Base-by-base conservation (phyloP, 2,329 filamentous ascomycete genomes). In the Cadophora luteo-olivacea region DNA sequence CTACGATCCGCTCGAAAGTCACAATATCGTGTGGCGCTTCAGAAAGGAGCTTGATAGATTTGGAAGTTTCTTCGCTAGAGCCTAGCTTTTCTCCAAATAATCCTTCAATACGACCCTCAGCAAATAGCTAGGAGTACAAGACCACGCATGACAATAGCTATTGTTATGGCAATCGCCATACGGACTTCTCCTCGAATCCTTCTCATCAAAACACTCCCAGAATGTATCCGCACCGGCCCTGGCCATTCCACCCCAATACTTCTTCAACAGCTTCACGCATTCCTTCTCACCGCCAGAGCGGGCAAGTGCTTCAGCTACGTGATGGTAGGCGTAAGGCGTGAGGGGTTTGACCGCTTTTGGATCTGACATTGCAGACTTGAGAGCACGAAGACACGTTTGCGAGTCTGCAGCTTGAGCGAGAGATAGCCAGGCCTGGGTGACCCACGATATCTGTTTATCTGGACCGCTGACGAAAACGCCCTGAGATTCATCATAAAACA, bases 231-330 rank as follows among this genome's bases (percentile, higher is more conserved):
- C 77, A 1, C 77, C 78, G 29, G 74, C 76, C 24, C 65, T 70
- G 0, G 75, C 73, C 78, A 79, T 79, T 0, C 75, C 74, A 14
- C 78, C 78, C 78, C 78, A 79, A 68, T 78, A 78, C n/a, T 70
- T 75, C 60, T 29, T 65, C 70, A 77, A 76, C 68, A 77, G 76
- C 73, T 62, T 73, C 66, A 78, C 61, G 32, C 74, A 76, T 48
- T 77, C 71, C 11, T 75, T 72, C 22, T 73, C 71, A 14, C 72
- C 73, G 0, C 75, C 76, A 3, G 73, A 75, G 1, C 68, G 67
- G 4, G 76, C 65, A 16, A 79, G 71, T 11, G 75, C 72, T 36
- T 78, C 77, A 9, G 74, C 74, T 4, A 79, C 72, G 60, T 79
- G 73, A 60, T 78, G 77, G 61, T 72, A 79, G 2, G 75, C 70